phyloP scores from a whole-genome alignment of 73 alveolate genomes.

The Stentor coeruleus region DNA sequence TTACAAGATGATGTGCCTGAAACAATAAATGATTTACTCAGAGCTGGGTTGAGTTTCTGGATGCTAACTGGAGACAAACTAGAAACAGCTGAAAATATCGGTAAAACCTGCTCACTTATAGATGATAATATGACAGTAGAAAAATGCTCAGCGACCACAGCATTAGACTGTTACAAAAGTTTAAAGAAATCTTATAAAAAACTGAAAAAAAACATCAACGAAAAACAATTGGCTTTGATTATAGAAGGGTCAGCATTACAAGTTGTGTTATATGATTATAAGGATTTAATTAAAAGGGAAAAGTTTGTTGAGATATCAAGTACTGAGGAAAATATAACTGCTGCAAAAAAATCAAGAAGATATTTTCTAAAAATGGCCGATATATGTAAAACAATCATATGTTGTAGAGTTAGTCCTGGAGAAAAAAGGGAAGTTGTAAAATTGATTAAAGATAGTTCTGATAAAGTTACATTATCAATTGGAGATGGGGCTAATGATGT shows the following conservation, averaged over 20 bases:
- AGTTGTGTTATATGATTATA: not conserved
- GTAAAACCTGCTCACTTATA: slow-evolving; percentile 85
- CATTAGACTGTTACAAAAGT: not conserved
- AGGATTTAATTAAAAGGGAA: not conserved
- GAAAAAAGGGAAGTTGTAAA: slow-evolving; percentile 90
- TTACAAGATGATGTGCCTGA: slow-evolving; percentile 95
- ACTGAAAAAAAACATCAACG: not conserved
- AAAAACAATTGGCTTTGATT: not conserved
- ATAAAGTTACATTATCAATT: slow-evolving; percentile 78
- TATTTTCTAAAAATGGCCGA: slow-evolving; percentile 67
- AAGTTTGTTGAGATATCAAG: not conserved
- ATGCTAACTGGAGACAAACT: slow-evolving; percentile 96
- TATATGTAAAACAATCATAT: slow-evolving; percentile 83
- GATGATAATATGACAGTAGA: slow-evolving; percentile 21
- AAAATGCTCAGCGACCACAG: not conserved
- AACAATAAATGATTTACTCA: slow-evolving; percentile 76
- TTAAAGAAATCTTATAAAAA: not conserved
- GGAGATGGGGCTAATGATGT: slow-evolving; percentile 99
- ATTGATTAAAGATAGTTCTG: slow-evolving; percentile 70
- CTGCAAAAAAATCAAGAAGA: not conserved
- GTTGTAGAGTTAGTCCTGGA: slow-evolving; percentile 94
- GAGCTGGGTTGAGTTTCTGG: slow-evolving; percentile 57
- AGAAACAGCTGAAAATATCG: slow-evolving; percentile 98
- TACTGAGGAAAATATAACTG: not conserved
- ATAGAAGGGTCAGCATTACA: slow-evolving; percentile 24